Base-by-base conservation (phyloP, 352 stramenopile species). In the Elongisporangium anandrum region DNA sequence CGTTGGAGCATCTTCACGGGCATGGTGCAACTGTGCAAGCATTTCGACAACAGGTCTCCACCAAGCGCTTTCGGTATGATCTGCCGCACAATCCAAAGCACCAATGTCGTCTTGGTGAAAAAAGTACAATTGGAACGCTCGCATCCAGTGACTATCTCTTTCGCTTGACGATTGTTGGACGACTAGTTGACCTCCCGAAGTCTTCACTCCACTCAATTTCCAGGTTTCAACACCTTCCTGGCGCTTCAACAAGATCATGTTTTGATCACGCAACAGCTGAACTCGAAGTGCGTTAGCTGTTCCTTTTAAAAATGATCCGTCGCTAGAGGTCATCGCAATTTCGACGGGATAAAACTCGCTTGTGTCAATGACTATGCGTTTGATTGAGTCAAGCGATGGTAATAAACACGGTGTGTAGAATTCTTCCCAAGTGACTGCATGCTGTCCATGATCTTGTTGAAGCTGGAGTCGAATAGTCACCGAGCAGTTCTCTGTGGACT, bases 401-500 rank as follows among this genome's bases (percentile, higher is more conserved):
- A 95, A 69, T 60, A 94, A 64, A 22, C 81, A 92, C 17, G 85
- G 85, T 19, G 74, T 90, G 49, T 65, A 71, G n/a, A 88, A 39
- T 16, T 65, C 60, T n/a, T 63, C 65, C 52, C 59, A 73, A 19
- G 17, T 65, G 50, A 57, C 47, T 29, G 73, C 47, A 13, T 48
- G 54, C 8, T 67, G 52, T 3, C 21, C 54, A 22, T 54, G 4
- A n/a, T 52, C 21, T 50, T 54, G 52, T 22, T 68, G 60, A 12
- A 85, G 71, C 51, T 85, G 65, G 2, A 92, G 58, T 38, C 50
- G 68, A 13, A 93, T 54, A 48, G 75, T 50, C 3, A 92, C 72
- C 9, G 74, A 74, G 59, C 73, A 80, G 10, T 63, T 77, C 16
- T 61, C 53, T 17, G 76, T 72, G 1, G 79, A 77, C 16, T 79